These are phyloP conservation scores for Leccinum rimulosum DNA, from an alignment of 768 basidiomycete species.

Conservation along the genomic window DNA sequence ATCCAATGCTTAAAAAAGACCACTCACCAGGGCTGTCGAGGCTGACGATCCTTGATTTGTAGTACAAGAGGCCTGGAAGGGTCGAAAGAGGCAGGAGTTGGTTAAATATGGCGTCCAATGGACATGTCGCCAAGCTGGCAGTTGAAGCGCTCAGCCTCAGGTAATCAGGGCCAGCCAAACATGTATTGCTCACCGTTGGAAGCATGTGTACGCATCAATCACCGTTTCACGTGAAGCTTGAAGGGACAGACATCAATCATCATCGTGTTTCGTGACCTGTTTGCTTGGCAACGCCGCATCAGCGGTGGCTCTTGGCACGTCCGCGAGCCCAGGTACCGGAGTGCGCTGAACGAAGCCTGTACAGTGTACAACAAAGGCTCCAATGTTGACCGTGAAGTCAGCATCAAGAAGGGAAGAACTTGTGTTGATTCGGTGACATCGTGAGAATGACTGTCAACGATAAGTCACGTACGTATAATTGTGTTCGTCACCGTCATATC, in stretches of 20 bases:
- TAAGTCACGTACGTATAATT: too few relatives aligned
- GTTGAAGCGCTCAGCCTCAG: not conserved
- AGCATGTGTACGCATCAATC: not conserved
- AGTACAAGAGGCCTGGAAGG: not conserved
- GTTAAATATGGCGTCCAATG: not conserved
- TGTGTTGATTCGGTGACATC: not conserved
- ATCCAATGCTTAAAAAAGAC: not conserved
- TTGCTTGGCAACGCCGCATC: not conserved
- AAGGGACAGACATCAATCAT: not conserved
- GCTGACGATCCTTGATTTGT: conserved; percentile 2
- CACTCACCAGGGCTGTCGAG: conserved; percentile 9
- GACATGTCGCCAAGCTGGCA: not conserved
- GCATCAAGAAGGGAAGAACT: not conserved
- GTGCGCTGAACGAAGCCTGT: not conserved
- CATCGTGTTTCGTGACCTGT: not conserved
- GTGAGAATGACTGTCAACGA: not conserved
- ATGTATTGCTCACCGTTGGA: not conserved
- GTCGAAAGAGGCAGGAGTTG: not conserved
- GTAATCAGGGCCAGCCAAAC: conserved; percentile 8
- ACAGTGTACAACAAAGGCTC: not conserved
- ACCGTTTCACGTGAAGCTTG: not conserved
- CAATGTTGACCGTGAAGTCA: not conserved
- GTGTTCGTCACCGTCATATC: not conserved
- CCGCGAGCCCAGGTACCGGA: not conserved
- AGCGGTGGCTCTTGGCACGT: not conserved